These are phyloP conservation scores for Penicilliopsis zonata DNA, from an alignment of 495 filamentous ascomycete species.

Conservation along the genomic window DNA sequence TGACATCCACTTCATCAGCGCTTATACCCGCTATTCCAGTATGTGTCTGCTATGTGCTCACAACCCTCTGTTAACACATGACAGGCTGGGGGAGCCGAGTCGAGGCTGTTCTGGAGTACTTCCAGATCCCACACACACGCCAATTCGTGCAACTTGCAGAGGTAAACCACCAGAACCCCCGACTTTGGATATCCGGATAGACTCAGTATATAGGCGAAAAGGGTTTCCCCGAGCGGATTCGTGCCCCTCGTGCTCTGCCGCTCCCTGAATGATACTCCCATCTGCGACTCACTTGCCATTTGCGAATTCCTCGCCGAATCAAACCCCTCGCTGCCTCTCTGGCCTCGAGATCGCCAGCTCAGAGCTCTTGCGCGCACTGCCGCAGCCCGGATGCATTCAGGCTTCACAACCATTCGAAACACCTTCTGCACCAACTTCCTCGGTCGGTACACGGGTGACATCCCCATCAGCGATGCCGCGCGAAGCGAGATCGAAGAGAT, in stretches of 20 bases:
- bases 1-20: conserved; percentile 21
- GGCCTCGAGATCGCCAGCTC: conserved; percentile 30
- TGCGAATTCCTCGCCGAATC: conserved; percentile 40
- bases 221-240: conserved; percentile 16
- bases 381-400: conserved; percentile 43
- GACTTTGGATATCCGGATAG: background rate
- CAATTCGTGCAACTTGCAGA: conserved; percentile 13
- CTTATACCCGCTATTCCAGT: conserved; percentile 24
- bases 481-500: conserved; percentile 14
- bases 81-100: conserved; percentile 26
- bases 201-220: conserved; percentile 10
- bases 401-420: conserved; percentile 32
- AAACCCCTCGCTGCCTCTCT: conserved; percentile 27
- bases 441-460: conserved; percentile 18
- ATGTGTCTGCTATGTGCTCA: background rate
- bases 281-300: conserved; percentile 43
- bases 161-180: conserved; percentile 5
- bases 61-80: conserved; percentile 1
- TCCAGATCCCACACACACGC: conserved; percentile 17
- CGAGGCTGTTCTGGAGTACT: conserved; percentile 24
- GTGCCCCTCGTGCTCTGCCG: conserved; percentile 21
- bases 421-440: conserved; percentile 34
- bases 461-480: conserved; percentile 15
- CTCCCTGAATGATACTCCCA: conserved; percentile 12
- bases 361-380: conserved; percentile 38